These are phyloP conservation scores for Telopea speciosissima DNA, from an alignment of 177 flowering plant species.

Conservation along the genomic window DNA sequence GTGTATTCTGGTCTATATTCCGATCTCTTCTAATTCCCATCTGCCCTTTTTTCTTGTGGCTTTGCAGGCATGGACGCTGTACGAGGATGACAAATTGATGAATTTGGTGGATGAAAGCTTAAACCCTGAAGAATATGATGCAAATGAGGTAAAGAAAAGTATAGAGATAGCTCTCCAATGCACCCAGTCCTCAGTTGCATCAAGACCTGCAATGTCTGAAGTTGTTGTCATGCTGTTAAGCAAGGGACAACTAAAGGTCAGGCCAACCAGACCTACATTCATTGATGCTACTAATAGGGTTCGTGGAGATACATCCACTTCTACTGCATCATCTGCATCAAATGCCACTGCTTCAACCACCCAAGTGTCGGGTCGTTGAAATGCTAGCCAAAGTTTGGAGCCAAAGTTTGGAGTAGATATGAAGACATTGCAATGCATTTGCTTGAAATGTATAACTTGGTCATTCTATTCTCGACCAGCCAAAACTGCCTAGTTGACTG, in stretches of 20 bases:
- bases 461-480: not conserved
- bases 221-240: constrained; percentile 27
- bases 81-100: constrained; percentile 27
- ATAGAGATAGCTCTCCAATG: constrained; percentile 39
- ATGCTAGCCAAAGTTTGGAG: not conserved
- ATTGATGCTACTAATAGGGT: constrained; percentile 15
- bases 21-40: not conserved
- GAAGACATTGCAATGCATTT: no score
- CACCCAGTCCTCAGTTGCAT: constrained; percentile 31
- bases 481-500: no score
- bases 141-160: constrained; percentile 26
- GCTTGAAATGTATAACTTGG: no score
- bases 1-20: no score
- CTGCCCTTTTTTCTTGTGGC: not conserved
- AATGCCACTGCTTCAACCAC: constrained; percentile 25
- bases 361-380: constrained; percentile 16
- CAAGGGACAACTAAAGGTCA: constrained; percentile 9
- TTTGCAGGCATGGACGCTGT: constrained; percentile 40
- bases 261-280: constrained; percentile 23
- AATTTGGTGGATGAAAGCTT: constrained; percentile 37
- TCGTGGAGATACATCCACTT: constrained; percentile 14
- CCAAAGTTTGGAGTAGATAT: no score
- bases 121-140: constrained; percentile 21
- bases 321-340: constrained; percentile 20
- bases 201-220: constrained; percentile 49